Evolutionary conservation across 345 rosid species (phyloP).

Genomic region (Populus euphratica): DNA sequence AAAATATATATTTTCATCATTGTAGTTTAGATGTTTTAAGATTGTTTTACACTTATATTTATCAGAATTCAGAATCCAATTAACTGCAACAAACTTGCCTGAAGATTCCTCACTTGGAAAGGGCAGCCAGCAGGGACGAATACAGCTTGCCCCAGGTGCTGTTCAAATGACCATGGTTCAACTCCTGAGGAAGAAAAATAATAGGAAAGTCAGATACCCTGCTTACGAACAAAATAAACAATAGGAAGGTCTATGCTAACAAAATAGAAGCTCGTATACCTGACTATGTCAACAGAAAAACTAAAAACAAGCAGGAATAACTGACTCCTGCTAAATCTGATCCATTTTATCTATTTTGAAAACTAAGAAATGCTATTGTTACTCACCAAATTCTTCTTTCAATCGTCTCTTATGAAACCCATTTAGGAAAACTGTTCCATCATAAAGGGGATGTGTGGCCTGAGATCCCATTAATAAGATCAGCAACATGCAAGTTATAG

Average conservation of each 20-base stretch:
- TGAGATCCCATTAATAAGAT: constrained; percentile 35
- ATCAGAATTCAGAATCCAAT: constrained; percentile 6
- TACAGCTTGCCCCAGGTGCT: constrained; percentile 73
- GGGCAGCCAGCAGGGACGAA: constrained; percentile 97
- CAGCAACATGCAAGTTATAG: constrained; percentile 11
- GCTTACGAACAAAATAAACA: not conserved
- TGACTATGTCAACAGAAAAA: not conserved
- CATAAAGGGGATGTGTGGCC: constrained; percentile 60
- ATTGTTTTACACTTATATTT: not conserved
- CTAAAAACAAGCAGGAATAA: not conserved
- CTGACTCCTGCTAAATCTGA: not conserved
- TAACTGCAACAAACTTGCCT: constrained; percentile 38
- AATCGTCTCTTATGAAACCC: constrained; percentile 54
- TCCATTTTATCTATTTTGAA: not conserved
- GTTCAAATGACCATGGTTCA: constrained; percentile 91
- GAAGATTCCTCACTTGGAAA: constrained; percentile 73
- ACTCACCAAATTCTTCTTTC: constrained; percentile 79
- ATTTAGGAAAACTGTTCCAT: constrained; percentile 57
- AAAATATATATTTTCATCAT: not conserved
- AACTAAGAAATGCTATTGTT: constrained; percentile 4
- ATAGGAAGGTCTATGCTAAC: not conserved
- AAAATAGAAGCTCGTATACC: not conserved
- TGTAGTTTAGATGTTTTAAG: not conserved
- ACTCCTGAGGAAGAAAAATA: constrained; percentile 51
- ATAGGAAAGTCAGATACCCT: not conserved